Evolutionary conservation across 495 filamentous ascomycete species (phyloP), one percentile per base, ranked within the genome.

Genomic region (Penicillium simplicissimum): DNA sequence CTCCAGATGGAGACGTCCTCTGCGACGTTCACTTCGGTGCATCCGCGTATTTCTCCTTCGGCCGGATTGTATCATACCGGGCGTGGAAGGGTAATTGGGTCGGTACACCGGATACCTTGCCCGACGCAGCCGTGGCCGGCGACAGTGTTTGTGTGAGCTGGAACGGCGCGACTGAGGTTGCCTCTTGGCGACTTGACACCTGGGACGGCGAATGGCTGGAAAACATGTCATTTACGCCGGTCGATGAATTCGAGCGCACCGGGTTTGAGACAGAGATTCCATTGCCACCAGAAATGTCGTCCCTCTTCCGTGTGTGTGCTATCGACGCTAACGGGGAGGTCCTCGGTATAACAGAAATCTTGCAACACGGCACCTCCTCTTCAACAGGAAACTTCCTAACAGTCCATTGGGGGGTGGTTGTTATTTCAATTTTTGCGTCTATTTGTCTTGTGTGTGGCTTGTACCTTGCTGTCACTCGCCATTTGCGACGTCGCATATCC

Each of bases 101-200:
- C 14, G 76, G 79, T 11, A 58, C 59, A 5, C 73, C 76, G 15
- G 53, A 69, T 35, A 70, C 72, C 1, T 8, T 57, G 1, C 72
- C 79, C 0, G 70, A 74, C 21, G 64, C 70, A 15, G 67, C 63
- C 0, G 36, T 76, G 19, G 56, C 58, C 0, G 69, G 58, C 6
- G 66, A 74, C 19, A 62, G 54, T 17, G 61, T 78, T 5, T 79
- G 74, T 47, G 74, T 75, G 17, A 78, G 75, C 58, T 81, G 79
- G 79, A 81, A 81, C 43, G 78, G 79, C 23, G 79, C 79, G 0
- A 81, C 77, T 0, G 79, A 81, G 62, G 75, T 81, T 8, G 67
- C 38, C 1, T 53, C 64, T 7, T 81, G 76, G 76, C 64, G 59
- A 28, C 51, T 79, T 17, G 71, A 77, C 52, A 55, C 49, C 1